phyloP scores from a whole-genome alignment of 768 basidiomycete genomes.

The Lyophyllum decastes region DNA sequence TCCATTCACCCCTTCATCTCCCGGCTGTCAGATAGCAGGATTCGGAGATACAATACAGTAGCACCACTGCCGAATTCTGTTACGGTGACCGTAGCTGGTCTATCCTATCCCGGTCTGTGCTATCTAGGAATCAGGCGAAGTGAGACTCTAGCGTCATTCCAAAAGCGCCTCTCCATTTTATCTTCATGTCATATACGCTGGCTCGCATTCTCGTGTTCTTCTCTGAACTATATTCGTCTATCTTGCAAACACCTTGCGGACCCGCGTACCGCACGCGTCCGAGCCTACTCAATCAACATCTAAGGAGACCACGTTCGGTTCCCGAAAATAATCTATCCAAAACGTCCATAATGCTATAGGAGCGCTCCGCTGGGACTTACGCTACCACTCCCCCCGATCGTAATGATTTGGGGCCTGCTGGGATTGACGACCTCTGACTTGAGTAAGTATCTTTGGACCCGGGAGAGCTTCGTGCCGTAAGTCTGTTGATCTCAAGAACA shows the following conservation, averaged over 20 bases:
- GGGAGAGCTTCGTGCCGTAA: neutral
- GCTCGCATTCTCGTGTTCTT: no score
- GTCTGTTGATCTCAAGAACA: neutral
- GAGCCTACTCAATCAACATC: neutral
- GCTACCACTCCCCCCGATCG: neutral
- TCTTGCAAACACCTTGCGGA: neutral
- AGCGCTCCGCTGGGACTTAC: neutral
- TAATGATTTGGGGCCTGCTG: neutral
- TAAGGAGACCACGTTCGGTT: neutral
- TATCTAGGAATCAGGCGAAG: neutral
- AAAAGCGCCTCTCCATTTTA: neutral
- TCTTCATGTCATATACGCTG: neutral
- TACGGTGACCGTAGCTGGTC: neutral
- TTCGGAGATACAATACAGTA: neutral
- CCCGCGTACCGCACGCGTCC: neutral
- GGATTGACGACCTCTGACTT: neutral
- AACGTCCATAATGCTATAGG: neutral
- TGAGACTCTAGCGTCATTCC: neutral
- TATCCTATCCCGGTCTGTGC: neutral
- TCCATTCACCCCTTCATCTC: neutral
- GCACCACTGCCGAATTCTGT: neutral
- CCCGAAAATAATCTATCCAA: neutral
- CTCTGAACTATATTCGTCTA: neutral
- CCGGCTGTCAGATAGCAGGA: neutral
- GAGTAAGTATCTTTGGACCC: neutral